phyloP scores from a whole-genome alignment of 2,329 filamentous ascomycete species.

The Fusarium liriodendri region DNA sequence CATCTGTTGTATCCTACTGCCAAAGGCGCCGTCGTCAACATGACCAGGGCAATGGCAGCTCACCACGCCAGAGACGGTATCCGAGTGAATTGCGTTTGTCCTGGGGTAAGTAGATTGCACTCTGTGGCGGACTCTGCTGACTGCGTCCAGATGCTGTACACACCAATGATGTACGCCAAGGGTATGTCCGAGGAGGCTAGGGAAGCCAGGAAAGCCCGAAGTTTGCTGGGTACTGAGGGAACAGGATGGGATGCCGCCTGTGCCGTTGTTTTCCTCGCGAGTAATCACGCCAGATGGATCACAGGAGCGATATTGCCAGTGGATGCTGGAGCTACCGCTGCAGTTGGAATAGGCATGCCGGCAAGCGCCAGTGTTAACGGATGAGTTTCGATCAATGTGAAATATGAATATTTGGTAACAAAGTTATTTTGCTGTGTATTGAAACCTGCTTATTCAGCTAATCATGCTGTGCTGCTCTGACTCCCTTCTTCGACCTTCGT shows the following conservation, averaged over 20 bases:
- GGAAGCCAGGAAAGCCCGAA: conserved; percentile 51
- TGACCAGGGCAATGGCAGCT: conserved; percentile 64
- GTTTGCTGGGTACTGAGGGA: conserved; percentile 55
- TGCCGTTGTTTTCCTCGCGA: conserved; percentile 53
- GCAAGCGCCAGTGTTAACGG: conserved; percentile 44
- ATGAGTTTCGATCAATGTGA: conserved; percentile 3
- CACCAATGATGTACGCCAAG: conserved; percentile 57
- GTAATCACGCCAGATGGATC: conserved; percentile 57
- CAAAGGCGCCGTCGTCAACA: conserved; percentile 62
- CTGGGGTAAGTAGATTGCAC: conserved; percentile 42
- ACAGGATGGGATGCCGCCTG: conserved; percentile 57
- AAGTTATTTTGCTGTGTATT: background rate
- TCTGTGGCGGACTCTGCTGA: background rate
- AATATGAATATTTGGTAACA: background rate
- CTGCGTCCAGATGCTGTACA: conserved; percentile 55
- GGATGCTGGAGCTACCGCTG: conserved; percentile 54
- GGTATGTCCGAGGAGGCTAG: conserved; percentile 55
- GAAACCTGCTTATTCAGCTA: background rate
- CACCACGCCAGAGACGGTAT: conserved; percentile 59
- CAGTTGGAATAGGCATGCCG: conserved; percentile 33
- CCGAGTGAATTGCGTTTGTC: conserved; percentile 62
- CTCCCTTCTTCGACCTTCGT: background rate
- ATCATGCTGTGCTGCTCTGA: background rate
- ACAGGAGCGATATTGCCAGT: conserved; percentile 55
- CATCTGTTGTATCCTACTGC: conserved; percentile 59